A percentile compares a stretch with the other conserved stretches of the same genome.
Evolutionary conservation across 768 basidiomycete genomes (phyloP).

Genomic region (Trametes sanguinea): DNA sequence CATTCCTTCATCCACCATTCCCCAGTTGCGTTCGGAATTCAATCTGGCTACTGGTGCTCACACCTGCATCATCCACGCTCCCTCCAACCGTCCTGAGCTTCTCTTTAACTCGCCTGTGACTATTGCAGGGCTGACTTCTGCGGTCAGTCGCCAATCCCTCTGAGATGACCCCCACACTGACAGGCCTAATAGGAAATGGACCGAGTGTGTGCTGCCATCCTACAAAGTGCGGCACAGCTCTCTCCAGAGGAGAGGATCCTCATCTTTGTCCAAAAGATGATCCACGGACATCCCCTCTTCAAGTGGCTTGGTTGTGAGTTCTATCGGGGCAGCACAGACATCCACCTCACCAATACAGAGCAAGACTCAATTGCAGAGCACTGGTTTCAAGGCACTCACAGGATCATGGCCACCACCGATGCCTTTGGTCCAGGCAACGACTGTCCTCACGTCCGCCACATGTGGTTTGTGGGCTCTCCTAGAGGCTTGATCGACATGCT

Average conservation of each 20-base stretch:
- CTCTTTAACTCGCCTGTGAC: background rate
- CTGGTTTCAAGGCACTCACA: background rate
- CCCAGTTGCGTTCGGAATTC: background rate
- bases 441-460: slow-evolving; percentile 3
- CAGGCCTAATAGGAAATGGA: background rate
- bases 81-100: slow-evolving; percentile 5
- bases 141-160: background rate
- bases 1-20: background rate
- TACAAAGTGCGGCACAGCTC: background rate
- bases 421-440: slow-evolving; percentile 12
- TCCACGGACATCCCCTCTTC: background rate
- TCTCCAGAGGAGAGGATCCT: background rate
- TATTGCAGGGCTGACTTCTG: background rate
- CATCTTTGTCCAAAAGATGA: background rate
- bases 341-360: background rate
- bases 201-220: background rate
- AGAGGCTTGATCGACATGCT: slow-evolving; percentile 4
- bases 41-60: background rate
- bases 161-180: background rate
- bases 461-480: background rate
- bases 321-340: slow-evolving; percentile 7
- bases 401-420: slow-evolving; percentile 4
- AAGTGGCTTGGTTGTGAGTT: background rate
- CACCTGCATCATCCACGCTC: background rate
- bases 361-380: background rate